phyloP scores from a whole-genome alignment of 148 eudicot species.

The Camellia japonica region DNA sequence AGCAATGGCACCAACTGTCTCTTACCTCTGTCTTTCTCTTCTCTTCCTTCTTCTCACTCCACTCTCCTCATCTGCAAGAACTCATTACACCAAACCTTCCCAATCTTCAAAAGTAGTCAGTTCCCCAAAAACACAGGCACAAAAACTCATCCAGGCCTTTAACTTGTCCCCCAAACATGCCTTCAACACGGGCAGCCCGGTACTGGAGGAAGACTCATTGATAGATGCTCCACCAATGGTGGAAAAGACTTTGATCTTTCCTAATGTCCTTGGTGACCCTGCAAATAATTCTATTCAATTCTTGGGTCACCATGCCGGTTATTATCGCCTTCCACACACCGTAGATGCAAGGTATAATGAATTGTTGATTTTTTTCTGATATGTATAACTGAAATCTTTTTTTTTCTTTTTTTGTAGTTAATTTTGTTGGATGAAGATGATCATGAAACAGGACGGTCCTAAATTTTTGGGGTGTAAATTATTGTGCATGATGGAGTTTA shows the following conservation, averaged over 20 bases:
- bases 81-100: neutral
- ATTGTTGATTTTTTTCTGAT: too few species aligned
- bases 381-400: too few species aligned
- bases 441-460: too few species aligned
- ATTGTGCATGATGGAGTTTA: too few species aligned
- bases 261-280: constrained; percentile 36
- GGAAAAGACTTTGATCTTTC: constrained; percentile 43
- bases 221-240: constrained; percentile 29
- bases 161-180: constrained; percentile 59
- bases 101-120: neutral
- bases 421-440: too few species aligned
- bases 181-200: constrained; percentile 23
- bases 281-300: constrained; percentile 39
- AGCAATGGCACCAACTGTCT: constrained; percentile 14
- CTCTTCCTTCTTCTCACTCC: neutral
- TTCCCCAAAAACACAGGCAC: constrained; percentile 37
- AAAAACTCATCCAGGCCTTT: constrained; percentile 43
- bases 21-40: neutral
- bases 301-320: constrained; percentile 89
- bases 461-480: too few species aligned
- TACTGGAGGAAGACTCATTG: neutral
- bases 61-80: neutral
- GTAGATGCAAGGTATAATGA: constrained; percentile 62
- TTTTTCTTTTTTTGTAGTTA: neutral
- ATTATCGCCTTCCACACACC: constrained; percentile 62